Percentiles rank a stretch among this genome's conserved stretches.
Evolutionary conservation across 1,284 basidiomycete genomes (phyloP).

Genomic region (Apiotrichum laibachii): DNA sequence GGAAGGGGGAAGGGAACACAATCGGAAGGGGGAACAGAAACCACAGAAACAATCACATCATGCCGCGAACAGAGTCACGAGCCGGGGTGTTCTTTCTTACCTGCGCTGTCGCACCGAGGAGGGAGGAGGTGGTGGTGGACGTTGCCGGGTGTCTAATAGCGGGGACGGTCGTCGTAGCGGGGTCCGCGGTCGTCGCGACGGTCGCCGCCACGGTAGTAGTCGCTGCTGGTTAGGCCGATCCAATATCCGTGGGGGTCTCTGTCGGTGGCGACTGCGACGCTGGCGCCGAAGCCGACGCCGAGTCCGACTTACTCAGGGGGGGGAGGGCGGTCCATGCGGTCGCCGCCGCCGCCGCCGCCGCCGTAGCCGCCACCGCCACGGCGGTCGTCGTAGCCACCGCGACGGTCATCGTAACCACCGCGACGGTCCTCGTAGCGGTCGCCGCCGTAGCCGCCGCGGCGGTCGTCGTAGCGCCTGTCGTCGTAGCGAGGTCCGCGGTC

Average conservation of each 20-base stretch:
- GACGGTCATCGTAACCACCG: constrained; percentile 56
- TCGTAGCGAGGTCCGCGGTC: constrained; percentile 53
- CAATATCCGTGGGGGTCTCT: background rate
- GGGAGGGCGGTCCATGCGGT: constrained; percentile 43
- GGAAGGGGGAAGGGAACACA: background rate
- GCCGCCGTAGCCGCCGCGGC: constrained; percentile 49
- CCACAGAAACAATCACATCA: background rate
- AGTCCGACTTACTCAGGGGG: constrained; percentile 26
- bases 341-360: constrained; percentile 55
- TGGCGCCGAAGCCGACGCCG: too few relatives aligned
- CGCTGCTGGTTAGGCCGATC: constrained; percentile 6
- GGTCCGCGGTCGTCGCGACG: constrained; percentile 28
- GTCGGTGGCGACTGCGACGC: too few relatives aligned
- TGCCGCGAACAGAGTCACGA: background rate
- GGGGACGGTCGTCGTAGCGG: constrained; percentile 36
- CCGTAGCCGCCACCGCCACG: constrained; percentile 53
- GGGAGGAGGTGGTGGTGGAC: background rate
- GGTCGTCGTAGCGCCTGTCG: constrained; percentile 47
- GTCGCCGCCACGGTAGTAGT: constrained; percentile 17
- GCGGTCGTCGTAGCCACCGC: constrained; percentile 54
- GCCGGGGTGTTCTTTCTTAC: background rate
- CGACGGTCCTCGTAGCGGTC: constrained; percentile 47
- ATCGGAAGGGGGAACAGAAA: background rate
- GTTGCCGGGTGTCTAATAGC: constrained; percentile 24
- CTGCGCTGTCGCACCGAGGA: background rate